Percentiles rank a stretch among this genome's conserved stretches.
These are phyloP conservation scores for Sordariomycetes sp. DNA, from an alignment of 2,329 filamentous ascomycete genomes.

Conservation along the genomic window DNA sequence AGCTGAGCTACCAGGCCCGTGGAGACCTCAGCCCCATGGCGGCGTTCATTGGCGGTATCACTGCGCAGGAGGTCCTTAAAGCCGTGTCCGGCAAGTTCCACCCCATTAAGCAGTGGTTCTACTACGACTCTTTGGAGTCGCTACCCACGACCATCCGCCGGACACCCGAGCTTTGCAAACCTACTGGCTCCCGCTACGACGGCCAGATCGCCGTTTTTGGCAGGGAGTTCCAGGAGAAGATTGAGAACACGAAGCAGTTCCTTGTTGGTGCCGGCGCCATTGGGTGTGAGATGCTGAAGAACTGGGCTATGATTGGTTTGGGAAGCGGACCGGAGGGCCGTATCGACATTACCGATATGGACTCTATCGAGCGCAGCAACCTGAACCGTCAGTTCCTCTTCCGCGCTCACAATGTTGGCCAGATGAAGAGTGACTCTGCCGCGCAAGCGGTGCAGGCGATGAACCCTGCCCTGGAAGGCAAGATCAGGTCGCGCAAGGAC, in stretches of 20 bases:
- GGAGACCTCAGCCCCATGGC: conserved; percentile 88
- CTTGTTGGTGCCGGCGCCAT: conserved; percentile 94
- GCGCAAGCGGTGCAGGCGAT: conserved; percentile 81
- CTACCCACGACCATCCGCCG: conserved; percentile 63
- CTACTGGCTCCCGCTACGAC: conserved; percentile 76
- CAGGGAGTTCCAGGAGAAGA: conserved; percentile 84
- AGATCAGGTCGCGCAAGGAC: conserved; percentile 78
- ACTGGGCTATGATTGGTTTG: conserved; percentile 98
- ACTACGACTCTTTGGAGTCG: conserved; percentile 96
- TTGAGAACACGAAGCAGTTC: conserved; percentile 83
- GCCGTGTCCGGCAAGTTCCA: conserved; percentile 96
- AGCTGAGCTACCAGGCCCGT: conserved; percentile 86
- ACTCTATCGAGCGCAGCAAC: conserved; percentile 98
- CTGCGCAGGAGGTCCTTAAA: conserved; percentile 91
- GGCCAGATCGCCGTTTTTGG: conserved; percentile 96
- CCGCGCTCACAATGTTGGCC: conserved; percentile 82
- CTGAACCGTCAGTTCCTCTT: conserved; percentile 96
- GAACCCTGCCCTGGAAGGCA: conserved; percentile 84
- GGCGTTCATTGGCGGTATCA: conserved; percentile 86
- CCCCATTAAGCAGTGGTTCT: conserved; percentile 90
- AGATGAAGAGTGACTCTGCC: conserved; percentile 93
- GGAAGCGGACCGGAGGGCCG: conserved; percentile 78
- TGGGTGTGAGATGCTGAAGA: conserved; percentile 98
- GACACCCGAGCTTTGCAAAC: conserved; percentile 79
- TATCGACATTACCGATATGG: conserved; percentile 93